A percentile compares a stretch with the other conserved stretches of the same genome.
These are phyloP conservation scores for Lithohypha guttulata DNA, from an alignment of 2,329 filamentous ascomycete genomes.

Conservation along the genomic window DNA sequence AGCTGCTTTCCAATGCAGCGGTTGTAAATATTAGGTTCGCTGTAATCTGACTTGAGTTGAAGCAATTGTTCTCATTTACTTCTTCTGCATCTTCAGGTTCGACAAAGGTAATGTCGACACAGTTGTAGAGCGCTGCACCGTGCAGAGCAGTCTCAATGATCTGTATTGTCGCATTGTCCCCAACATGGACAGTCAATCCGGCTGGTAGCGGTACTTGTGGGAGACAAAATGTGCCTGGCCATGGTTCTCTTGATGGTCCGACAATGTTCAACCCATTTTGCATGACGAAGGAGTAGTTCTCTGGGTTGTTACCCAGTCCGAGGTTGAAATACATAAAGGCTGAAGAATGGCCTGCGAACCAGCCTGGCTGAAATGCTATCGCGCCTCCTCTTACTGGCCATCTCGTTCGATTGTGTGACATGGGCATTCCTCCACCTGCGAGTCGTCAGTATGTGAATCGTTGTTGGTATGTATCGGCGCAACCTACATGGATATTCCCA, in stretches of 20 bases:
- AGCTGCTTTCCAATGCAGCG: not conserved
- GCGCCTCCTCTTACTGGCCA: conserved; percentile 85
- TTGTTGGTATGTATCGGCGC: conserved; percentile 1
- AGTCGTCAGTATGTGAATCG: conserved; percentile 7
- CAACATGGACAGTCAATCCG: conserved; percentile 58
- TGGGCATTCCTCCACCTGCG: conserved; percentile 70
- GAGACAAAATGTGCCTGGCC: conserved; percentile 77
- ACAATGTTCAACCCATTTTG: conserved; percentile 68
- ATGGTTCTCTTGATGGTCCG: conserved; percentile 73
- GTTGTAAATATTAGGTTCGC: conserved; percentile 61
- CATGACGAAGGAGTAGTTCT: conserved; percentile 81
- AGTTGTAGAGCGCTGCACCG: conserved; percentile 74
- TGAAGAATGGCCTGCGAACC: conserved; percentile 79
- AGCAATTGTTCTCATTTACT: conserved; percentile 76
- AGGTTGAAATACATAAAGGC: conserved; percentile 87
- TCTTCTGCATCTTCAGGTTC: conserved; percentile 63
- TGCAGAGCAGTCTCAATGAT: conserved; percentile 73
- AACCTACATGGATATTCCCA: conserved; percentile 88
- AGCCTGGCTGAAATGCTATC: conserved; percentile 83
- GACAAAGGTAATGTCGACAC: conserved; percentile 87
- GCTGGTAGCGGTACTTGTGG: conserved; percentile 77
- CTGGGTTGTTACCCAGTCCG: conserved; percentile 68
- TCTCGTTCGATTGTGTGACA: conserved; percentile 72
- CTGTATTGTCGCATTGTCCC: conserved; percentile 87
- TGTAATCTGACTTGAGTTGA: conserved; percentile 68